phyloP scores from a whole-genome alignment of 352 stramenopile genomes.

The Globisporangium orthogonon region DNA sequence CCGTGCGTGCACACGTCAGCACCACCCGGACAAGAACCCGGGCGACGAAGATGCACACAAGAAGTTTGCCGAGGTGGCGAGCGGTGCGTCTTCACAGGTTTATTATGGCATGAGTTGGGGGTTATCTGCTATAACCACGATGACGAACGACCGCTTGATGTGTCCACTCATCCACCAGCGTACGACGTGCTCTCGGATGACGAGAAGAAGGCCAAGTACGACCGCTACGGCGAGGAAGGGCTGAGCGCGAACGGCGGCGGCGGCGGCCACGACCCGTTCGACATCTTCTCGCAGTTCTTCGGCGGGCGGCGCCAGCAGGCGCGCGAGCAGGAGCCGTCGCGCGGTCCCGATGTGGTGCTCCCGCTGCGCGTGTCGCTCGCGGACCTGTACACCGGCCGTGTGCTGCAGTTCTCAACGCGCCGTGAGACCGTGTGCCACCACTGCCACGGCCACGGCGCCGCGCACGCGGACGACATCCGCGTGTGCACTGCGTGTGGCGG shows the following conservation, averaged over 20 bases:
- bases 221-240: slow-evolving; percentile 47
- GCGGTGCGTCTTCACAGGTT: too few species aligned
- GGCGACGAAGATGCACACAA: too few species aligned
- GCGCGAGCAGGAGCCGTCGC: slow-evolving; percentile 46
- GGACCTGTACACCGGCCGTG: slow-evolving; percentile 95
- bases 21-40: too few species aligned
- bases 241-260: slow-evolving; percentile 47
- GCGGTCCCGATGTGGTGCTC: slow-evolving; percentile 72
- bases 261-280: slow-evolving; percentile 62
- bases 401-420: slow-evolving; percentile 92
- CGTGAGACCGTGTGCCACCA: slow-evolving; percentile 92
- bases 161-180: too few species aligned
- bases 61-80: too few species aligned
- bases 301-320: slow-evolving; percentile 27
- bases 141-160: too few species aligned
- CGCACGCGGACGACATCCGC: slow-evolving; percentile 89
- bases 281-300: slow-evolving; percentile 82
- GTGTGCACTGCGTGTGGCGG: slow-evolving; percentile 91
- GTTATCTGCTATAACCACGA: too few species aligned
- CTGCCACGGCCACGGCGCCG: slow-evolving; percentile 86
- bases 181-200: too few species aligned
- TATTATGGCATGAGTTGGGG: too few species aligned
- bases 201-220: too few species aligned
- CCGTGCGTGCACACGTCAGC: too few species aligned
- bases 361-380: slow-evolving; percentile 92